Evolutionary conservation across 352 stramenopile genomes (phyloP), one percentile per base, ranked within the genome.

Genomic region (Phytophthora macrochlamydospora): DNA sequence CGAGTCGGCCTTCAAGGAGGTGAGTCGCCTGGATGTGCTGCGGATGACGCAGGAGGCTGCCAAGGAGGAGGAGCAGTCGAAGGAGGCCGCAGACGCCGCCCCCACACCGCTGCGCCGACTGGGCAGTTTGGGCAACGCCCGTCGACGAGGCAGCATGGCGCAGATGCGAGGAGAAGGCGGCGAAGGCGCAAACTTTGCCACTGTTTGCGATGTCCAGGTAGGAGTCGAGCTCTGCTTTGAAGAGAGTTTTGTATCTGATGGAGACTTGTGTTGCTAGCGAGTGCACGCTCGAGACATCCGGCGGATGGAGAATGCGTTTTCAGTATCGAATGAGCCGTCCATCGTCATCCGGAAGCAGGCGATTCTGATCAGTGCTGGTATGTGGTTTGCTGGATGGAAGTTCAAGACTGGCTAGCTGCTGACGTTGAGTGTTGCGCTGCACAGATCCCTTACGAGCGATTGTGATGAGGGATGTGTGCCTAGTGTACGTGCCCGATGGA

Each of bases 281-380:
- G 85, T 93, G 14, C 85, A 93, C 61, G 84, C 83, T 4, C 85
- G 85, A 38, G 85, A 93, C 69, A 86, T 93, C 61, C 81, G 85
- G 50, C 78, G 88, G 48, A 76, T 93, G 60, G 85, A 91, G 44
- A 89, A 87, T 2, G 81, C 82, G 12, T 93, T 93, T 48, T 81
- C 84, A 2, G 81, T 91, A 24, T 89, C 77, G 2, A 90, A 90
- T 42, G 83, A 93, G 52, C 81, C 85, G 48, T 90, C 83, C 1
- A 89, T 93, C 46, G 79, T 88, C 30, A 76, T 93, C 35, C 81
- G 85, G 7, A 90, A 91, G 71, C 83, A 93, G 64, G 85, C 85
- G 31, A 87, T 93, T 56, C 76, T 93, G 24, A 79, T 93, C 52
- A 93, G 89, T 60, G 83, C 85, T 18, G 84, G 79, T 84, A 72